Evolutionary conservation across 176 grass and related monocot genomes (phyloP).

Genomic region (Musa itinerans): DNA sequence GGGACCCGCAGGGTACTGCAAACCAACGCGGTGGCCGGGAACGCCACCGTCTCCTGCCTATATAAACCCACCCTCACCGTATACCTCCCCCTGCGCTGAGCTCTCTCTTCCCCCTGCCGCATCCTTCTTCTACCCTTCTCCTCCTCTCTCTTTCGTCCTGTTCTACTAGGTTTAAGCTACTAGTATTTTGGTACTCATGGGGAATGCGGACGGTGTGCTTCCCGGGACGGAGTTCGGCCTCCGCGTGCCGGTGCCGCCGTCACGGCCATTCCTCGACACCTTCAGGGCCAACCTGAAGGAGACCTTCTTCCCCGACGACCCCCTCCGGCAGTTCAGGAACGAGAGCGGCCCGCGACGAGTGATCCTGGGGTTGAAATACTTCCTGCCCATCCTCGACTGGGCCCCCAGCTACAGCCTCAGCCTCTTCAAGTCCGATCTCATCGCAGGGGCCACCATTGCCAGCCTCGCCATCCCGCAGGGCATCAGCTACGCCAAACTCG

Average conservation of each 20-base stretch:
- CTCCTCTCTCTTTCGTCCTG: no score
- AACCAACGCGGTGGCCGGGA: no score
- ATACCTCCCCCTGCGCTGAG: no score
- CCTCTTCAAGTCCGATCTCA: conserved; percentile 3
- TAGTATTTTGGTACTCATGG: not conserved
- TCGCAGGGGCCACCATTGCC: not conserved
- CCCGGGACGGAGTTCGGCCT: not conserved
- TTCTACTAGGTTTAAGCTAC: no score
- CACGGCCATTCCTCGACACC: not conserved
- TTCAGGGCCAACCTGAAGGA: conserved; percentile 8
- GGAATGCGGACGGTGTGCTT: not conserved
- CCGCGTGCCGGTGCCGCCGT: not conserved
- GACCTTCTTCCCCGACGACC: conserved; percentile 11
- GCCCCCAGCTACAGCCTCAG: not conserved
- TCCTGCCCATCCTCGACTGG: conserved; percentile 10
- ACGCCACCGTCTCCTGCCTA: no score
- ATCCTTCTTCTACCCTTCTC: no score
- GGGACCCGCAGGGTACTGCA: no score
- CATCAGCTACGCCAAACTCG: conserved; percentile 7
- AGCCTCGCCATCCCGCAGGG: conserved; percentile 2
- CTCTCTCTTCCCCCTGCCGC: no score
- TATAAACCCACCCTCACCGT: no score
- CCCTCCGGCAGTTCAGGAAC: conserved; percentile 1
- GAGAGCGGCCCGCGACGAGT: not conserved
- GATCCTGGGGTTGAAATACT: not conserved